Conservation (phyloP, 768 basidiomycete species). For the Coprinopsis cinerea region DNA sequence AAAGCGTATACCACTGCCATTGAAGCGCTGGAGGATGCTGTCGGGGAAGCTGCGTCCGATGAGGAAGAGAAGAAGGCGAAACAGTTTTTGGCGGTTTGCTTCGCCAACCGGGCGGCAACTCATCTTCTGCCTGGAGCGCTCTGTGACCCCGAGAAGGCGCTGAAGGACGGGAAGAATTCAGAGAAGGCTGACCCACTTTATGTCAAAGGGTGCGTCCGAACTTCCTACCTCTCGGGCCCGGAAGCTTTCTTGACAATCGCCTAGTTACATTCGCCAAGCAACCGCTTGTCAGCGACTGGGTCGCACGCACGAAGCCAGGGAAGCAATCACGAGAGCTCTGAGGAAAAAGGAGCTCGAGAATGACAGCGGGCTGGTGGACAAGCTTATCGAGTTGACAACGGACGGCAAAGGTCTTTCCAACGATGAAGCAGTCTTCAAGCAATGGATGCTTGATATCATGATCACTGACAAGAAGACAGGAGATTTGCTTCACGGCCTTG, state of each 20-base stretch:
- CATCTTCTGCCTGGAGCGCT: constrained; percentile 24
- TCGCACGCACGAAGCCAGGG: constrained; percentile 18
- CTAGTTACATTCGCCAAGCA: constrained; percentile 28
- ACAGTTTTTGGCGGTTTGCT: constrained; percentile 23
- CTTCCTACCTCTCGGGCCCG: not conserved
- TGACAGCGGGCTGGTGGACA: constrained; percentile 19
- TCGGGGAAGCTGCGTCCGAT: constrained; percentile 21
- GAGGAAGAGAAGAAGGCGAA: constrained; percentile 21
- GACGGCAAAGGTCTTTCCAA: constrained; percentile 20
- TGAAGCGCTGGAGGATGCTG: constrained; percentile 18
- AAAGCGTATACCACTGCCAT: constrained; percentile 27
- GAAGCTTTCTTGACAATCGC: not conserved
- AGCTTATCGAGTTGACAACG: constrained; percentile 20
- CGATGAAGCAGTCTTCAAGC: constrained; percentile 19
- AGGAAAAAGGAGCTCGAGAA: constrained; percentile 20
- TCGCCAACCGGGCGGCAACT: constrained; percentile 27
- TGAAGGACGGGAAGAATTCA: constrained; percentile 26
- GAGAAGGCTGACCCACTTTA: constrained; percentile 22
- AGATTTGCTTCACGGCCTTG: constrained; percentile 13
- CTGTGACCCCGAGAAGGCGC: constrained; percentile 22
- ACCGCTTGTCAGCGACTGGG: constrained; percentile 21
- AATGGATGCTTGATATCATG: constrained; percentile 16
- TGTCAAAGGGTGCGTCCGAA: constrained; percentile 24
- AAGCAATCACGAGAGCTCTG: constrained; percentile 22
- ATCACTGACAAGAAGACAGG: constrained; percentile 13